A percentile compares a stretch with the other conserved stretches of the same genome.
phyloP scores from a whole-genome alignment of 192 early-diverging fungal genomes.

The Mortierella alpina region DNA sequence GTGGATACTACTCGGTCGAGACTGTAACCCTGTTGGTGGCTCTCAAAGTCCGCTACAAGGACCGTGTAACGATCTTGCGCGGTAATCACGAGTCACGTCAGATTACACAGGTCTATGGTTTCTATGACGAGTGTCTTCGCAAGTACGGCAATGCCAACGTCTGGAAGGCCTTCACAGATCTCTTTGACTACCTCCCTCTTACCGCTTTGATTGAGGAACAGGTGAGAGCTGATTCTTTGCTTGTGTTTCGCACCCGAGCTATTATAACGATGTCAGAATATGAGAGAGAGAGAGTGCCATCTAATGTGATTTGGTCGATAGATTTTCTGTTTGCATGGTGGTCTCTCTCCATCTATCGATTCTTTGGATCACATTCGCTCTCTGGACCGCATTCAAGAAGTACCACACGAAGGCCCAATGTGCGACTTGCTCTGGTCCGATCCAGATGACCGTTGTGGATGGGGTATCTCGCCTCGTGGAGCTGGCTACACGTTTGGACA shows the following conservation, averaged over 20 bases:
- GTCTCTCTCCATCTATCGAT: slow-evolving; percentile 94
- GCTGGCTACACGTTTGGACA: slow-evolving; percentile 92
- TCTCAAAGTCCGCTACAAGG: slow-evolving; percentile 92
- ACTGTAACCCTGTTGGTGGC: slow-evolving; percentile 95
- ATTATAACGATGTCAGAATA: background rate
- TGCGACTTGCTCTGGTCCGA: slow-evolving; percentile 91
- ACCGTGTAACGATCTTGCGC: slow-evolving; percentile 95
- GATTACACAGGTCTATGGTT: slow-evolving; percentile 99
- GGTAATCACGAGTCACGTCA: slow-evolving; percentile 99
- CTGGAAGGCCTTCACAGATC: slow-evolving; percentile 97
- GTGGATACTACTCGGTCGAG: slow-evolving; percentile 98
- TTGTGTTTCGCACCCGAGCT: background rate
- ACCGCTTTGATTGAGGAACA: slow-evolving; percentile 97
- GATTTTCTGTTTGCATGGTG: slow-evolving; percentile 99
- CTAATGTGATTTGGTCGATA: slow-evolving; percentile 20
- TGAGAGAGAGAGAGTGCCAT: background rate
- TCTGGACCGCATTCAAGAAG: slow-evolving; percentile 94
- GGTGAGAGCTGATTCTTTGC: slow-evolving; percentile 40
- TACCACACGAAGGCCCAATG: slow-evolving; percentile 90
- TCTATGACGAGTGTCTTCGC: slow-evolving; percentile 98
- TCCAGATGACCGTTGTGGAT: slow-evolving; percentile 88
- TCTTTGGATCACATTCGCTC: slow-evolving; percentile 96
- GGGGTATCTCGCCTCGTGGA: slow-evolving; percentile 89
- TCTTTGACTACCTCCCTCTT: slow-evolving; percentile 97
- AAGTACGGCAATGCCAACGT: slow-evolving; percentile 99